phyloP scores from a whole-genome alignment of 2,329 filamentous ascomycete genomes.

The Pseudonectria buxi region DNA sequence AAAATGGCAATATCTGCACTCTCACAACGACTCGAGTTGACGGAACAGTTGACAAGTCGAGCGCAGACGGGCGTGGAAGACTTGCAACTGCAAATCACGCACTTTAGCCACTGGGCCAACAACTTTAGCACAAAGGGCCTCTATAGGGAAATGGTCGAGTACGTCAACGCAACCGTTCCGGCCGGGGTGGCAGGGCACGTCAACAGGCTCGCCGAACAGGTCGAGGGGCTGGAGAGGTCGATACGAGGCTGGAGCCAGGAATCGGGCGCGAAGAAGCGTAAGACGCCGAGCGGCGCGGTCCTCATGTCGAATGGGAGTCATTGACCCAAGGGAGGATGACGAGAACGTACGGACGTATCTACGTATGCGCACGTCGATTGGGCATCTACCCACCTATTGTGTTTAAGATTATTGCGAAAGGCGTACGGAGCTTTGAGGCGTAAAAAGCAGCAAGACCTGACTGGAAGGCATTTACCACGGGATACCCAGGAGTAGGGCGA shows the following conservation, averaged over 20 bases:
- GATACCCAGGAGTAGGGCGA: no score
- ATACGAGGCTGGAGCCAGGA: constrained; percentile 4
- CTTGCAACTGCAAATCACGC: constrained; percentile 30
- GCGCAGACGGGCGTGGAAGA: constrained; percentile 19
- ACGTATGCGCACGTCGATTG: no score
- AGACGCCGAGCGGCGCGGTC: constrained; percentile 12
- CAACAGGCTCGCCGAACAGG: constrained; percentile 8
- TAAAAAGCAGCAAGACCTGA: no score
- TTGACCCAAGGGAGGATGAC: constrained; percentile 2
- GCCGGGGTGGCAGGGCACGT: constrained; percentile 13
- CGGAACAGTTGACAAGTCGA: constrained; percentile 18
- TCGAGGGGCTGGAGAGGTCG: constrained; percentile 16
- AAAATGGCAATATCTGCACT: constrained; percentile 3
- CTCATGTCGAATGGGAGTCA: constrained; percentile 3
- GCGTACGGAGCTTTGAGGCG: no score
- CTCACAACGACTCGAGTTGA: constrained; percentile 2
- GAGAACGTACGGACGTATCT: no score
- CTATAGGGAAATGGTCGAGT: constrained; percentile 32
- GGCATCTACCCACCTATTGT: no score
- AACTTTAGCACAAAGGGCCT: constrained; percentile 40
- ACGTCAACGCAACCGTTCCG: constrained; percentile 27
- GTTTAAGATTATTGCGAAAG: no score
- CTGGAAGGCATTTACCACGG: no score
- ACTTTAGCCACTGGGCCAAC: constrained; percentile 41
- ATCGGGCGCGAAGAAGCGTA: constrained; percentile 16